Base-by-base conservation (phyloP, 202 grass and related monocot species). In the Panicum virgatum region DNA sequence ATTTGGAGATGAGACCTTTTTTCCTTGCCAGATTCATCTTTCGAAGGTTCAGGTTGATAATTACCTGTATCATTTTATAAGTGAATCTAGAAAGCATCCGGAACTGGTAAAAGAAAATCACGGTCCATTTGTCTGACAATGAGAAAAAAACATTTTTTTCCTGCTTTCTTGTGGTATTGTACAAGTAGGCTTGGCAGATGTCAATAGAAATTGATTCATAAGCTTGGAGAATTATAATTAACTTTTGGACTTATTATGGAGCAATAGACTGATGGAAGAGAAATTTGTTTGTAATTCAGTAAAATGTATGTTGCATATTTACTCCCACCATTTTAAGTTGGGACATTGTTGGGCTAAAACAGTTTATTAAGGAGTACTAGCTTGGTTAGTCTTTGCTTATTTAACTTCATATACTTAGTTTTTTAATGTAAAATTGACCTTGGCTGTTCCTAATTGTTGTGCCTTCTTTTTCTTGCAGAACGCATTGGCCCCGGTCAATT, bases 381-480 rank as follows among this genome's bases (percentile, higher is more conserved):
- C 40, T 32, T 40, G 14, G 40, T 51, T 72, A 7, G 43, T 58
- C 27, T 52, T 75, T 82, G 23, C 25, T 47, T 58, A 27, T 78
- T 37, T 50, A 71, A 6, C 22, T 62, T 18, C 44, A 22, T 30
- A 12, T 30, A 12, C 8, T 19, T 20, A 38, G 12, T 44, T 66
- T 64, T 13, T 29, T 43, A 14, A 4, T 66, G 53, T 76, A 50
- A 39, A 57, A 23, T 26, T 66, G 62, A 7, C 30, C 1, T 23
- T 75, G 63, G 19, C 3, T 66, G 13, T 79, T 82, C 56, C 72
- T 78, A 82, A 81, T 29, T 37, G 9, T n/a, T 74, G 45, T 27
- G 20, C 20, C 50, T 78, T 77, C 7, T 1, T 86, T 78, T 82
- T 59, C 6, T 3, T 57, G 58, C 46, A 89, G 79, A 92, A 62